Conservation (phyloP, 805 yeast genomes). For the Saccharomycopsis babjevae region DNA sequence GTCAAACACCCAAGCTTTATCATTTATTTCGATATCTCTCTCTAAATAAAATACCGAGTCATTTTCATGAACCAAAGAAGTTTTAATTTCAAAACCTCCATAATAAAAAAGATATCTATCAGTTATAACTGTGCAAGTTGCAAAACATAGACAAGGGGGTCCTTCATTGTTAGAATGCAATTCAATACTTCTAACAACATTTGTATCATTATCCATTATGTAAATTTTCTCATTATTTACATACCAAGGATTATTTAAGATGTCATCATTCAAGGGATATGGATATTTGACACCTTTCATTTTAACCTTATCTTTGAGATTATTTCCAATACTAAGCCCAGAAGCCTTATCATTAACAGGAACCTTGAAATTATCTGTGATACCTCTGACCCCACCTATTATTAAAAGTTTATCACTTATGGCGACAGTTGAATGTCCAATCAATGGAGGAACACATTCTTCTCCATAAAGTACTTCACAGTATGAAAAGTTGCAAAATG, state of each 20-base stretch:
- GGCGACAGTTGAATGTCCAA: constrained; percentile 35
- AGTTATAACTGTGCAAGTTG: constrained; percentile 40
- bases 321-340: too few relatives aligned
- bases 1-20: constrained; percentile 52
- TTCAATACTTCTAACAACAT: constrained; percentile 22
- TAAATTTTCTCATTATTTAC: constrained; percentile 31
- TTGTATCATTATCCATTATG: constrained; percentile 32
- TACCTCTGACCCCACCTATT: constrained; percentile 33
- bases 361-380: neutral
- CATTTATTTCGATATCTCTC: constrained; percentile 38
- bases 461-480: constrained; percentile 31
- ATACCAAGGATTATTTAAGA: constrained; percentile 34
- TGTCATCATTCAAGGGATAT: constrained; percentile 33
- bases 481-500: constrained; percentile 7
- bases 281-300: constrained; percentile 29
- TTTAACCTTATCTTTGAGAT: neutral
- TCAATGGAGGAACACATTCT: constrained; percentile 32
- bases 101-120: constrained; percentile 48
- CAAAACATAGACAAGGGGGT: constrained; percentile 45
- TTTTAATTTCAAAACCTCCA: constrained; percentile 54
- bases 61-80: constrained; percentile 22
- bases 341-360: neutral
- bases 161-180: constrained; percentile 28
- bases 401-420: constrained; percentile 30
- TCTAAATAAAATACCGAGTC: constrained; percentile 24